Base-by-base conservation (phyloP, 2,329 filamentous ascomycete species). In the Plectosphaerella plurivora region DNA sequence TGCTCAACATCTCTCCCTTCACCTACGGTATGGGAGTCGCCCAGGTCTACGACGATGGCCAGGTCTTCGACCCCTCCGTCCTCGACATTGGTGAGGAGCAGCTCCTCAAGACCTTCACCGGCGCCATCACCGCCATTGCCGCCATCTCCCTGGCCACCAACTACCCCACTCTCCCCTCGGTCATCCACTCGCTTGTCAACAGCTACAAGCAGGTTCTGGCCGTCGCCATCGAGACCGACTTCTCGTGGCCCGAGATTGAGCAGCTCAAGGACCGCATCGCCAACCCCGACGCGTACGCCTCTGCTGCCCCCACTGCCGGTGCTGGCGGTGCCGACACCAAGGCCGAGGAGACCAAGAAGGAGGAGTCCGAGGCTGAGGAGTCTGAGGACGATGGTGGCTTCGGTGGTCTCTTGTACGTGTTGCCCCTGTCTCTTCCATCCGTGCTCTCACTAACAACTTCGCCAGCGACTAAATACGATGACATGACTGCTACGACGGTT, bases 1-100 rank as follows among this genome's bases (percentile, higher is more conserved):
- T 99, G 93, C 81, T 99, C 74, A 97, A 97, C 88, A 99, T 99
- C 84, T 97, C 94, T 65, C 92, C 92, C 75, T 97, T 97, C 86
- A 96, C 92, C 73, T 99, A 97, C 81, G 94, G 94, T 82, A 95
- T 99, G 89, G 89, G 88, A 73, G 87, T 99, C 68, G 64, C 84
- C 60, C 93, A 97, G 83, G 91, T 99, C 76, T 99, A 99, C 84
- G 92, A 99, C 79, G 79, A 93, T 70, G 94, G 94, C 69, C 94
- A 99, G 83, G 85, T 84, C 65, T 99, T 99, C 85, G 80, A 84
- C 61, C 76, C 91, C 60, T 77, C 75, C 59, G 90, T 99, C 63
- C 84, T 99, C 64, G 94, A 99, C 77, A 91, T 99, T 68, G 83
- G 89, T 69, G 93, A 99, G 82, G 86, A 89, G 60, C 92, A 97